Percentiles rank a stretch among this genome's conserved stretches.
Evolutionary conservation across 306 rosid genomes (phyloP).

Genomic region (Casuarina equisetifolia): DNA sequence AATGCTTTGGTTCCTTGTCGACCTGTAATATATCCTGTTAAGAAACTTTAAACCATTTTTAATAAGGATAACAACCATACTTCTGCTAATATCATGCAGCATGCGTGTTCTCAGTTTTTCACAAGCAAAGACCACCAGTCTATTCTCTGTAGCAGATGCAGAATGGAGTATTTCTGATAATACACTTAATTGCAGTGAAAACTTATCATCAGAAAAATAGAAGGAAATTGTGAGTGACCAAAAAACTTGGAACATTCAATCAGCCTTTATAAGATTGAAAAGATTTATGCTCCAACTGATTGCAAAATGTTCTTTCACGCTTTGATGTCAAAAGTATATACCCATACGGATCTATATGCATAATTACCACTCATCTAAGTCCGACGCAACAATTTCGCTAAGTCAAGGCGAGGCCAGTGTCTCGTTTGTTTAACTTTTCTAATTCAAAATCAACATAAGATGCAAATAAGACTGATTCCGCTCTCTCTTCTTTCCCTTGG

Average conservation of each 20-base stretch:
- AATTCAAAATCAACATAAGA: background rate
- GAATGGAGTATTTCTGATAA: background rate
- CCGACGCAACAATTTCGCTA: background rate
- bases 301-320: background rate
- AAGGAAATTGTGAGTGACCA: background rate
- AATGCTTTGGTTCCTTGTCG: constrained; percentile 47
- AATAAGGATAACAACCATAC: background rate
- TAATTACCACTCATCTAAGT: background rate
- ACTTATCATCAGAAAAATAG: background rate
- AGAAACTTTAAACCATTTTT: constrained; percentile 3
- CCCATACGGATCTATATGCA: background rate
- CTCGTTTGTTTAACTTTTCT: background rate
- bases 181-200: background rate
- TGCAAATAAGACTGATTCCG: background rate
- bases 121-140: background rate
- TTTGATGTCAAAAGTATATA: background rate
- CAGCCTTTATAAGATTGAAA: background rate
- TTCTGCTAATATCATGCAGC: background rate
- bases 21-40: constrained; percentile 45
- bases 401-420: background rate
- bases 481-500: background rate
- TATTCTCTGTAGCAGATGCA: background rate
- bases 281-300: background rate
- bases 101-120: background rate
- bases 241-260: background rate